Conservation (phyloP, 1,139 yeast genomes). For the Magnusiomyces tetraspermus region DNA sequence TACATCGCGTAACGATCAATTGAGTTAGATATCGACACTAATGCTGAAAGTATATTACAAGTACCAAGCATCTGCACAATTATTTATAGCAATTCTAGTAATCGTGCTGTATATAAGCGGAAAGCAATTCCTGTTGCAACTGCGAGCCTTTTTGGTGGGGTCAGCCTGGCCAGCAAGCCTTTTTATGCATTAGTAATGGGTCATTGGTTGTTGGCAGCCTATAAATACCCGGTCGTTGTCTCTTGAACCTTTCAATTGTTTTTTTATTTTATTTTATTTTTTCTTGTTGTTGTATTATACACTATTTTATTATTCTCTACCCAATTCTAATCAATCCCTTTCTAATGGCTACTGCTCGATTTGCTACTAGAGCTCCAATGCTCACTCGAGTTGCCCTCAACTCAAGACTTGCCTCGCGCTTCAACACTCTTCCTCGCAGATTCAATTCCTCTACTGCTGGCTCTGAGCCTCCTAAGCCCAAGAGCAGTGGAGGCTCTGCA, state of each 20-base stretch:
- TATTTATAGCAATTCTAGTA: too few species aligned
- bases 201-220: neutral
- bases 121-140: too few species aligned
- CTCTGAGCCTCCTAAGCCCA: neutral
- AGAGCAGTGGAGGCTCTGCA: neutral
- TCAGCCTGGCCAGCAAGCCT: too few species aligned
- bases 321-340: conserved; percentile 1
- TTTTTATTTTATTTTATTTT: neutral
- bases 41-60: too few species aligned
- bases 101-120: too few species aligned
- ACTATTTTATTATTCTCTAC: neutral
- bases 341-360: conserved; percentile 8
- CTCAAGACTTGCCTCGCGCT: conserved; percentile 9
- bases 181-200: neutral
- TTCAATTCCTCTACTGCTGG: conserved; percentile 15
- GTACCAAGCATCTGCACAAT: too few species aligned
- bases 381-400: conserved; percentile 9
- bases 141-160: too few species aligned
- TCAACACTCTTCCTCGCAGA: conserved; percentile 10
- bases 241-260: neutral
- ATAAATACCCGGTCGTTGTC: neutral
- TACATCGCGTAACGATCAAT: too few species aligned
- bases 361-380: conserved; percentile 4
- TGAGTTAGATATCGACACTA: too few species aligned
- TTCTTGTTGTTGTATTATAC: too few species aligned